Percentiles rank a stretch among this genome's conserved stretches.
Evolutionary conservation across 75 land plant species (phyloP).

Genomic region (Sequoia sempervirens): DNA sequence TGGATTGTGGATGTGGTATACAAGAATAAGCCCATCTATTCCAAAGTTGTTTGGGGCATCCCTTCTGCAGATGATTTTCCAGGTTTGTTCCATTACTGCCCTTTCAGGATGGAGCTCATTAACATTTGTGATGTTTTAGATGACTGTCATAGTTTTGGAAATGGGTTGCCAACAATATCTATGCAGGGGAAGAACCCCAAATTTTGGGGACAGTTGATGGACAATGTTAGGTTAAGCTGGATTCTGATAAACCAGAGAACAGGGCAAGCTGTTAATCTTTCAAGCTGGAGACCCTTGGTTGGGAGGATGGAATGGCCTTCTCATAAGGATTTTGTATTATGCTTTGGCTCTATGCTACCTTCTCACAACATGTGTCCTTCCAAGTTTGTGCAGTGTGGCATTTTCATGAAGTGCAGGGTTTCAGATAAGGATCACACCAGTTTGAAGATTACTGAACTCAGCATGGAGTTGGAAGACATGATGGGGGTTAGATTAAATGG

Average conservation of each 20-base stretch:
- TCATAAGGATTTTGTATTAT: constrained; percentile 3
- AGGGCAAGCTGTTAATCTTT: constrained; percentile 18
- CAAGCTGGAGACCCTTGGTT: constrained; percentile 15
- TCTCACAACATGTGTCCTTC: background rate
- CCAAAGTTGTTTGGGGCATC: constrained; percentile 18
- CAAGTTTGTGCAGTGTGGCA: constrained; percentile 13
- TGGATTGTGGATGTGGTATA: constrained; percentile 33
- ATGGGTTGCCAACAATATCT: background rate
- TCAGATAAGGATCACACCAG: background rate
- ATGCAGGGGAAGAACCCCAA: constrained; percentile 22
- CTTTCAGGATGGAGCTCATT: constrained; percentile 32
- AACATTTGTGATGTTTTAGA: background rate
- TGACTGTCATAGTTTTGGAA: background rate
- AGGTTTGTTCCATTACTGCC: constrained; percentile 33
- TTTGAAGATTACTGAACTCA: constrained; percentile 24
- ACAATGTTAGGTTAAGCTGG: constrained; percentile 32
- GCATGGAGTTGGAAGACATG: constrained; percentile 35
- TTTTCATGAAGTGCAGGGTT: constrained; percentile 8
- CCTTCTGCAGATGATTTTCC: constrained; percentile 15
- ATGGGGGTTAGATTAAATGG: constrained; percentile 29
- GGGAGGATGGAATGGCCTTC: constrained; percentile 15
- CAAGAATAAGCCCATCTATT: constrained; percentile 22
- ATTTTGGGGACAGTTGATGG: constrained; percentile 27
- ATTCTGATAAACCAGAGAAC: constrained; percentile 28
- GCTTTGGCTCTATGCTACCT: constrained; percentile 13